Percentiles rank a stretch among this genome's conserved stretches.
Evolutionary conservation across 768 basidiomycete genomes (phyloP).

Genomic region (Wakefieldia striispora): DNA sequence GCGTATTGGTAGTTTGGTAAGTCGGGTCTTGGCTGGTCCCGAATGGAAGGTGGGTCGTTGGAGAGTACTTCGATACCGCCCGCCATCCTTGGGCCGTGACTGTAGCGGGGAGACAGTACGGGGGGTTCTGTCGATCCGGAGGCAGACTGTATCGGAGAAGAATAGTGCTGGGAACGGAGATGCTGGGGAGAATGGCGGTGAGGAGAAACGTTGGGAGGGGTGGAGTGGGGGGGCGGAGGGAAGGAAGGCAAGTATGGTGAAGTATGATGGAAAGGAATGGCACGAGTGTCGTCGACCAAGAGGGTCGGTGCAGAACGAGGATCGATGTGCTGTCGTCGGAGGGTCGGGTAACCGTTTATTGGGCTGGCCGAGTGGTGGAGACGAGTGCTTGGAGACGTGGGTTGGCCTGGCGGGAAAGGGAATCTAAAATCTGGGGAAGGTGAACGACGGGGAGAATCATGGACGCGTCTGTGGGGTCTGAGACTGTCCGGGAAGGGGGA

Average conservation of each 20-base stretch:
- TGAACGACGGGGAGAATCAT: slow-evolving; percentile 13
- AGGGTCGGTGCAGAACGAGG: slow-evolving; percentile 4
- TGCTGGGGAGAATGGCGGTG: slow-evolving; percentile 19
- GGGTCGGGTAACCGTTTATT: slow-evolving; percentile 19
- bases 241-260: slow-evolving; percentile 15
- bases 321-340: slow-evolving; percentile 20
- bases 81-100: slow-evolving; percentile 26
- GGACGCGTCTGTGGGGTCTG: slow-evolving; percentile 29
- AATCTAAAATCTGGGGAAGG: slow-evolving; percentile 10
- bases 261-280: slow-evolving; percentile 3
- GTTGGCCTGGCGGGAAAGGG: neutral
- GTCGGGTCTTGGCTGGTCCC: slow-evolving; percentile 11
- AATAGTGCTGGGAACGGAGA: slow-evolving; percentile 10
- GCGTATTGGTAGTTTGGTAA: slow-evolving; percentile 13
- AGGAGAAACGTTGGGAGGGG: slow-evolving; percentile 20
- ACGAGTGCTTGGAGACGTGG: slow-evolving; percentile 18
- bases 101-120: slow-evolving; percentile 19
- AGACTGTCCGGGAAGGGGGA: slow-evolving; percentile 7
- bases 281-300: slow-evolving; percentile 7
- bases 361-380: slow-evolving; percentile 23
- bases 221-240: slow-evolving; percentile 6
- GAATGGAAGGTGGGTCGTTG: slow-evolving; percentile 9
- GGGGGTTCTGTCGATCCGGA: neutral
- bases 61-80: slow-evolving; percentile 26
- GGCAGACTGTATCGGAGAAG: slow-evolving; percentile 7